phyloP scores from a whole-genome alignment of 352 stramenopile species.

The Phytopythium ostracodes region DNA sequence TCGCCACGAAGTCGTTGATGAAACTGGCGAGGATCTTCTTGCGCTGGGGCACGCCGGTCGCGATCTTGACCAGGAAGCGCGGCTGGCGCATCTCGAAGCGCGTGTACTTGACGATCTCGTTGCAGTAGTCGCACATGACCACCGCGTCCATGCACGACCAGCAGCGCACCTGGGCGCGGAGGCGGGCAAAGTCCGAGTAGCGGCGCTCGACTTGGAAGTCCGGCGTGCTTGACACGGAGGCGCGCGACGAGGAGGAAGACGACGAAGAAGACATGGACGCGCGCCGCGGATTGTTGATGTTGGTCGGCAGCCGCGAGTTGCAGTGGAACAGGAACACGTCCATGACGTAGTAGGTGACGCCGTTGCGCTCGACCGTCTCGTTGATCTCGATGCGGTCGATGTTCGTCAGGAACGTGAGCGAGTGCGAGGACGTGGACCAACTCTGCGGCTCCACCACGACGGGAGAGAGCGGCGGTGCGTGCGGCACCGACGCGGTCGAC shows the following conservation, averaged over 20 bases:
- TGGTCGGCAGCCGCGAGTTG: slow-evolving; percentile 41
- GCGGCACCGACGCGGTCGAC: slow-evolving; percentile 1
- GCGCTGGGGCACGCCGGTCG: slow-evolving; percentile 31
- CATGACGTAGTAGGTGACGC: slow-evolving; percentile 51
- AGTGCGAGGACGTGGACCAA: slow-evolving; percentile 22
- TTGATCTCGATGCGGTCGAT: slow-evolving; percentile 55
- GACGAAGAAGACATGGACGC: slow-evolving; percentile 6
- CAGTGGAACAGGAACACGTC: slow-evolving; percentile 51
- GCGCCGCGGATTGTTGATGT: slow-evolving; percentile 37
- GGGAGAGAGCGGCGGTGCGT: slow-evolving; percentile 30
- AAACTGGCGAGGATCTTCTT: slow-evolving; percentile 49
- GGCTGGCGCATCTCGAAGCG: slow-evolving; percentile 48
- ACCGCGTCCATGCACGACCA: slow-evolving; percentile 41
- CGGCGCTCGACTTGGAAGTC: slow-evolving; percentile 55
- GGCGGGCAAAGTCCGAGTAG: slow-evolving; percentile 57
- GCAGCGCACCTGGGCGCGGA: slow-evolving; percentile 38
- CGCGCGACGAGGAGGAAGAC: slow-evolving; percentile 9
- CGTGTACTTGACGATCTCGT: slow-evolving; percentile 51
- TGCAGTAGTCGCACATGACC: slow-evolving; percentile 56
- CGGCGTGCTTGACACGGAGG: slow-evolving; percentile 17
- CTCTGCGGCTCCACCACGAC: slow-evolving; percentile 37
- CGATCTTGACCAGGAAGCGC: slow-evolving; percentile 33
- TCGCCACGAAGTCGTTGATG: slow-evolving; percentile 43
- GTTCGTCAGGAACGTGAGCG: slow-evolving; percentile 42
- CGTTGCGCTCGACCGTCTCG: slow-evolving; percentile 31